Conservation (phyloP, 202 grass and related monocot species). For the Setaria viridis region DNA sequence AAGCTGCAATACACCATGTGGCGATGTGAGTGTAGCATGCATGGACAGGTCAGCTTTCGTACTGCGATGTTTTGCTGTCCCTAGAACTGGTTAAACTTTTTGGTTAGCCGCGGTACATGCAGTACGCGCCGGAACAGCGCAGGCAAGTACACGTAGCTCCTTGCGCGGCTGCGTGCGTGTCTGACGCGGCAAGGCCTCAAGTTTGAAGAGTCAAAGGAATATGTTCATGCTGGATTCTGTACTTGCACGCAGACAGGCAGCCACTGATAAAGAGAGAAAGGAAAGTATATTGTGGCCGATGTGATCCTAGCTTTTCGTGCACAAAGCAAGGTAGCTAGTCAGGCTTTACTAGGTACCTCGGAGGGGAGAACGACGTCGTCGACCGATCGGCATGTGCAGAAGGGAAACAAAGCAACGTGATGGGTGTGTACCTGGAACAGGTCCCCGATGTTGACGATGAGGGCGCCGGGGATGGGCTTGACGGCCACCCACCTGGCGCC, state of each 20-base stretch:
- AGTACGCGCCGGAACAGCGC: neutral
- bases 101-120: constrained; percentile 3
- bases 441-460: constrained; percentile 94
- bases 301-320: neutral
- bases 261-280: no score
- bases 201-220: constrained; percentile 2
- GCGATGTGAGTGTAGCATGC: neutral
- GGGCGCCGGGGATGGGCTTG: constrained; percentile 71
- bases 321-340: neutral
- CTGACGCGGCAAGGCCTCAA: neutral
- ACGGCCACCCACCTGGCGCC: constrained; percentile 69
- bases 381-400: no score
- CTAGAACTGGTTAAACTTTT: neutral
- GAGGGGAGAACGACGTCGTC: neutral
- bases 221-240: constrained; percentile 19
- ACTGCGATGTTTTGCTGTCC: constrained; percentile 23
- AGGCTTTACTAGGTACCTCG: neutral
- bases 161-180: neutral
- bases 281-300: neutral
- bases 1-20: constrained; percentile 38
- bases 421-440: constrained; percentile 74
- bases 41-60: constrained; percentile 6
- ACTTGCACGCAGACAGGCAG: constrained; percentile 12
- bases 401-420: no score
- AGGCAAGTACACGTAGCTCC: no score